Evolutionary conservation across 2,329 filamentous ascomycete species (phyloP), one percentile per base, ranked within the genome.

Genomic region (Tolypocladium sp.): DNA sequence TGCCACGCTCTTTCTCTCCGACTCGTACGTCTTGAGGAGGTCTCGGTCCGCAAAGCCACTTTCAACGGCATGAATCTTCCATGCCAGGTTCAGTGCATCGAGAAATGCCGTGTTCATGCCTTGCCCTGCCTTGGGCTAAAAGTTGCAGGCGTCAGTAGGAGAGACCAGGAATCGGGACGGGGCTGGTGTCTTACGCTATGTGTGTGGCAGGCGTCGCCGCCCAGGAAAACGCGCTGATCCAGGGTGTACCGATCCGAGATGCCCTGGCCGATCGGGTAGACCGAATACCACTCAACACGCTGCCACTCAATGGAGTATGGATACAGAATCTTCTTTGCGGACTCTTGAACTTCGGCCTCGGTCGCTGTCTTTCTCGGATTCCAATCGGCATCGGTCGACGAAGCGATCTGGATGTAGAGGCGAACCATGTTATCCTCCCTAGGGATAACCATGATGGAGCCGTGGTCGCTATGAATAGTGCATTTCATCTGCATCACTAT

Each of bases 51-150:
- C 90, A 65, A 96, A 90, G 15, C 91, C 91, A 33, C 82, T 81
- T 70, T 96, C 92, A 12, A 97, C 93, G 41, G 90, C 86, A 70
- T 96, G 92, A 57, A 97, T 90, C 77, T 97, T 97, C 92, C 92
- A 97, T 9, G 92, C 92, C 46, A 97, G 79, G 72, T 97, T 97
- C 61, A 91, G 84, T 0, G 91, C 91, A 65, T 93, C 89, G 57
- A 89, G 77, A 74, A 91, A 91, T 4, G 87, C 88, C 0, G 88
- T 89, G 68, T 91, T 91, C 89, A 91, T 91, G 37, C 88, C 88
- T 71, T 91, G 88, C 1, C 88, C 88, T 38, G 88, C 88, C 76
- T 90, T 91, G 42, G 88, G 88, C 82, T 85, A 78, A 55, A 81
- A 73, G 27, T 73, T 15, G 7, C 20, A 10, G n/a, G 33, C n/a